Conservation (phyloP, 2,329 filamentous ascomycete genomes). For the Ambrosiella beaveri region DNA sequence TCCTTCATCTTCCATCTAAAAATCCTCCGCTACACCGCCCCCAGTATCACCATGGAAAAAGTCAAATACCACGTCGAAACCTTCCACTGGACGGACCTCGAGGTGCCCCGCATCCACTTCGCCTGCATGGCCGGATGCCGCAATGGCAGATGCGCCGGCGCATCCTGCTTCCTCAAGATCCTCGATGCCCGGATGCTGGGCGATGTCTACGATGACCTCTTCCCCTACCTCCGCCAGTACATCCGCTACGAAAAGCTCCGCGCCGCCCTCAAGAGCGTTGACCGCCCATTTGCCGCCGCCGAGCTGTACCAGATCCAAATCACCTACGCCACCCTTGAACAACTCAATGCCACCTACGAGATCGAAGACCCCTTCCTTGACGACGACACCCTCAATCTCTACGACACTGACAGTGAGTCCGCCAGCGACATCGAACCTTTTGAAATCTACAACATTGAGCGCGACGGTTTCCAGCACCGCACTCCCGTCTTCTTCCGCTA, state of each 20-base stretch:
- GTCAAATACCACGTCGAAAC: background rate
- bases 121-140: background rate
- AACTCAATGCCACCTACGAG: background rate
- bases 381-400: background rate
- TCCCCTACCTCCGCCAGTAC: background rate
- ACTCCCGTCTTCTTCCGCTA: slow-evolving; percentile 4
- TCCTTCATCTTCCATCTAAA: background rate
- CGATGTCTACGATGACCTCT: background rate
- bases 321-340: background rate
- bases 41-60: background rate
- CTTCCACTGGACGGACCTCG: background rate
- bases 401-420: background rate
- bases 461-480: background rate
- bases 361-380: background rate
- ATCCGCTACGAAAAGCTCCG: background rate
- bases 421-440: background rate
- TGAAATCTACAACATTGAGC: background rate
- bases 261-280: background rate
- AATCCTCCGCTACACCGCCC: background rate
- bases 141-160: background rate
- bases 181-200: background rate
- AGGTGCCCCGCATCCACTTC: background rate
- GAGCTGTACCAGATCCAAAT: background rate
- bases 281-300: background rate
- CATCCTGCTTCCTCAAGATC: background rate